Evolutionary conservation across 306 rosid genomes (phyloP).

Genomic region (Lathyrus sativus): DNA sequence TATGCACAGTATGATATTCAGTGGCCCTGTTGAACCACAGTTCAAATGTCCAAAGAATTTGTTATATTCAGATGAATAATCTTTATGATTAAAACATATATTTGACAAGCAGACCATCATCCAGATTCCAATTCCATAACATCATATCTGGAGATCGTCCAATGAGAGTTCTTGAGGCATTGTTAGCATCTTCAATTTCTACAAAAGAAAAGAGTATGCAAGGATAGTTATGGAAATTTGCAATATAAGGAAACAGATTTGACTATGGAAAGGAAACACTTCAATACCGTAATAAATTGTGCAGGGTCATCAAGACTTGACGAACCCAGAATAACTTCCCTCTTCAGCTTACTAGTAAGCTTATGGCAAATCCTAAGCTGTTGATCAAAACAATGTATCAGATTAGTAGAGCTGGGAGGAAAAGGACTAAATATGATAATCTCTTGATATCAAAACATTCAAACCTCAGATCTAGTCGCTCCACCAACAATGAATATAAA

Average conservation of each 20-base stretch:
- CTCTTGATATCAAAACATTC: slow-evolving; percentile 19
- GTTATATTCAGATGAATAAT: slow-evolving; percentile 39
- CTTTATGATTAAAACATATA: slow-evolving; percentile 47
- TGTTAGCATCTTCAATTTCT: slow-evolving; percentile 87
- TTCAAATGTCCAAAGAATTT: slow-evolving; percentile 45
- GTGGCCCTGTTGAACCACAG: slow-evolving; percentile 35
- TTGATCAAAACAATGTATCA: slow-evolving; percentile 36
- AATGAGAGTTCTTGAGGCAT: slow-evolving; percentile 68
- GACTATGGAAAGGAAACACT: slow-evolving; percentile 17
- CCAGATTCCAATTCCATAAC: slow-evolving; percentile 33
- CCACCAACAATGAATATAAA: slow-evolving; percentile 93
- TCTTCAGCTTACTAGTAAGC: slow-evolving; percentile 77
- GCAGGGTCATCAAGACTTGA: slow-evolving; percentile 93
- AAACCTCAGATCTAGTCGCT: slow-evolving; percentile 96
- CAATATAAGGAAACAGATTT: slow-evolving; percentile 27
- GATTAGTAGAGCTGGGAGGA: slow-evolving; percentile 31
- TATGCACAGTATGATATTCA: slow-evolving; percentile 46
- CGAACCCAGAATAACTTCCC: slow-evolving; percentile 88
- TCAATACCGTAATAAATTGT: slow-evolving; percentile 72
- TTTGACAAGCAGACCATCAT: slow-evolving; percentile 33
- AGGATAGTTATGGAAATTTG: slow-evolving; percentile 23
- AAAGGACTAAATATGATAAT: slow-evolving; percentile 11
- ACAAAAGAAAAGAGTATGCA: slow-evolving; percentile 37
- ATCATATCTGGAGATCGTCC: slow-evolving; percentile 89
- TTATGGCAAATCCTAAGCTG: slow-evolving; percentile 97